Evolutionary conservation across 805 yeast genomes (phyloP).

Genomic region (Spathaspora sp.): DNA sequence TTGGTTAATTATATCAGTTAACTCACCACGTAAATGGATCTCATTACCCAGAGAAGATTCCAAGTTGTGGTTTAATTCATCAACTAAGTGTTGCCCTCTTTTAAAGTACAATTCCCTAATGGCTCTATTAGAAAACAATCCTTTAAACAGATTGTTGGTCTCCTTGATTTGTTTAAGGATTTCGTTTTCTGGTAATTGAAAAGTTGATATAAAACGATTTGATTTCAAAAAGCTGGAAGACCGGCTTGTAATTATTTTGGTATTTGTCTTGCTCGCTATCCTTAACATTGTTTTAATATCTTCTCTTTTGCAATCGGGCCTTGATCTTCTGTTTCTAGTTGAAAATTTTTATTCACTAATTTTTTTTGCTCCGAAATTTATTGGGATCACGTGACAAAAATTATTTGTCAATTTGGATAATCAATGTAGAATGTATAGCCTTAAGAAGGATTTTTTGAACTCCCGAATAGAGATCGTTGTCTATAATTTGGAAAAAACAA

Average conservation of each 20-base stretch:
- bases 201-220: conserved; percentile 17
- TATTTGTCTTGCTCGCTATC: conserved; percentile 3
- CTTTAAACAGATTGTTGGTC: conserved; percentile 25
- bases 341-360: not conserved
- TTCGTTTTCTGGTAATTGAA: conserved; percentile 29
- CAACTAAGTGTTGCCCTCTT: conserved; percentile 32
- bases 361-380: not conserved
- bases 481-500: no score
- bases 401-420: no score
- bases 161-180: conserved; percentile 27
- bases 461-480: no score
- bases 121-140: conserved; percentile 30
- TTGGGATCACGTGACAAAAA: not conserved
- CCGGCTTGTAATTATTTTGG: not conserved
- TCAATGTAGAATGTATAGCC: no score
- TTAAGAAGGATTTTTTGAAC: no score
- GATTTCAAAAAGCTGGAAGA: not conserved
- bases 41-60: conserved; percentile 15
- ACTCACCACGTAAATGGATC: conserved; percentile 28
- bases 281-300: not conserved
- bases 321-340: not conserved
- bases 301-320: not conserved
- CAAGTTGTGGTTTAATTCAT: conserved; percentile 31
- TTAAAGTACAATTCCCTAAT: conserved; percentile 36
- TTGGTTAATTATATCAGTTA: conserved; percentile 40